Evolutionary conservation across 1,284 basidiomycete genomes (phyloP), one percentile per base, ranked within the genome.

Genomic region (Hymenochaete sp.): DNA sequence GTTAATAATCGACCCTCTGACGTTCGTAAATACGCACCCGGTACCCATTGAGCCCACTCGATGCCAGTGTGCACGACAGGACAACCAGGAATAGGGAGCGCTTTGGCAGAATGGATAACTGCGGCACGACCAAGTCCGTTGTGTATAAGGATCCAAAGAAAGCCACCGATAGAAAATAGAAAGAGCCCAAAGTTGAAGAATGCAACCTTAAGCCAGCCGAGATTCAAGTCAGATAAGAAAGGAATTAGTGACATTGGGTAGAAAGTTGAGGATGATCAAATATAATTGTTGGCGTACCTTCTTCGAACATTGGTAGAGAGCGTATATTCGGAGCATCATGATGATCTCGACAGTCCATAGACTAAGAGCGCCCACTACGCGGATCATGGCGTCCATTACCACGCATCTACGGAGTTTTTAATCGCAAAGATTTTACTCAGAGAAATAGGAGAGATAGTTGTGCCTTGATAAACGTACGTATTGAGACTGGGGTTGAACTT

Each of bases 41-140:
- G 59, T 38, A 62, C 58, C 69, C 70, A 72, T 45, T 67, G 64
- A 8, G 64, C 62, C 67, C 67, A 71, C 51, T 68, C 64, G n/a
- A 66, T 66, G 2, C 66, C 65, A n/a, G 63, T 58, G 52, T 70
- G 67, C 13, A 71, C 59, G 0, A 58, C 48, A 16, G 70, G 70
- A 47, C 69, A 72, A 4, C 68, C 70, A 1, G 66, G 65, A 2
- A 68, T 56, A 1, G 63, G 63, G 2, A 70, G 54, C 26, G 57
- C 59, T 27, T 64, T 57, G 0, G 62, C 63, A 33, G 50, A 47
- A 4, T 59, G 56, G 32, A 67, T 66, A 22, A 67, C 51, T 1
- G 58, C 51, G 4, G 56, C 56, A 18, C 64, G 56, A n/a, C 56
- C 45, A 14, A 61, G 44, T 3, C 61, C 60, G 46, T 68, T 67